A percentile compares a stretch with the other conserved stretches of the same genome.
Conservation (phyloP, 257 asterid species). For the Solanum boliviense region DNA sequence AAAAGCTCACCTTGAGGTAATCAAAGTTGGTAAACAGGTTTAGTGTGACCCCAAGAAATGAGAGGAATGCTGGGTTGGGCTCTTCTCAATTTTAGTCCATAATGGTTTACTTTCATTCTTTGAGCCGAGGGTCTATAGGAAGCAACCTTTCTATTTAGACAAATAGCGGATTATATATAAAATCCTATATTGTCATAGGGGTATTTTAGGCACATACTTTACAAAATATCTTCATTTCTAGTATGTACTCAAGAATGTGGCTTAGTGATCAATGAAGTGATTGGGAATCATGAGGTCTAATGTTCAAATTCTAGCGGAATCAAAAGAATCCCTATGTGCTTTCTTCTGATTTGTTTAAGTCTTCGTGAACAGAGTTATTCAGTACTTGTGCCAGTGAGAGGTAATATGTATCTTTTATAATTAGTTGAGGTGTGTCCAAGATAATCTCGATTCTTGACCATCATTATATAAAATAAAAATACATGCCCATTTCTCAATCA, state of each 20-base stretch:
- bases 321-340: background rate
- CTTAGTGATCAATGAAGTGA: background rate
- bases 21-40: background rate
- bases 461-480: background rate
- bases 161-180: background rate
- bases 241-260: background rate
- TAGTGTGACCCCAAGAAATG: background rate
- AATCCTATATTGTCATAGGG: background rate
- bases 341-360: background rate
- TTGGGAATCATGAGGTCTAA: background rate
- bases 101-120: background rate
- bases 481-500: background rate
- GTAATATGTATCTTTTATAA: background rate
- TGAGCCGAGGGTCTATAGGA: background rate
- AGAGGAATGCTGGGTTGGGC: background rate
- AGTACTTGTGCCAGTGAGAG: background rate
- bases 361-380: background rate
- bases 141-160: background rate
- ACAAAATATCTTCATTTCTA: background rate
- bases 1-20: conserved; percentile 33
- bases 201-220: background rate
- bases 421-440: background rate
- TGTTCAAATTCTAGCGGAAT: background rate
- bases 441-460: background rate
- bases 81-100: background rate